Base-by-base conservation (phyloP, 257 asterid genomes). In the Verbena officinalis region DNA sequence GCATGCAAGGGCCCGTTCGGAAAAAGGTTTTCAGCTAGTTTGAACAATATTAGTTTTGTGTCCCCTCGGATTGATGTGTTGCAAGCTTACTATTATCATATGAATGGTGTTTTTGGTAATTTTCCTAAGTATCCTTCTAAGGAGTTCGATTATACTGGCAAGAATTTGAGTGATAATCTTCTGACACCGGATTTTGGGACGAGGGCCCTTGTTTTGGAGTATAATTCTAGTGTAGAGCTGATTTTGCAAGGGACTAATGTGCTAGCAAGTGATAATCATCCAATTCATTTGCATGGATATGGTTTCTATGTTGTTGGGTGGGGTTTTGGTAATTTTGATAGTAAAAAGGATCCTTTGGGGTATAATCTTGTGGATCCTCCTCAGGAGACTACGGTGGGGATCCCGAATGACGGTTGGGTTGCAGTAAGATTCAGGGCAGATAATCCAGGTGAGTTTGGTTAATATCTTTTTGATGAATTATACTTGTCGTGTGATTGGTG, bases 301-400 rank as follows among this genome's bases (percentile, higher is more conserved):
- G 82, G 80, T 1, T 84, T 79, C 39, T 67, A 77, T 48, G 83
- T 81, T 0, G 80, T 84, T 7, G 91, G 85, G 1, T 78, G 74
- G 77, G 91, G 91, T 0, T 81, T 84, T 31, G 91, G 91, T 3
- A 79, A 84, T 31, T 81, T 78, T 16, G 77, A 84, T n/a, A 62
- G 71, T 1, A 23, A 46, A 10, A 78, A 52, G 9, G 82, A 60
- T 24, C 75, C 60, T 0, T 58, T 52, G 34, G 74, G 60, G 38
- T 84, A 78, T 56, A 81, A 84, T 76, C 75, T 79, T 43, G 71
- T 55, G 0, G 84, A 81, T 33, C 87, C 91, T 44, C 80, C 82
- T 52, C 79, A 76, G 51, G 76, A 73, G 43, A 78, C 83, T 0
- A 83, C 86, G 0, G 85, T 80, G 7, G 89, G 79, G 2, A 79